phyloP scores from a whole-genome alignment of 352 stramenopile species.

The Nothophytophthora sp. region DNA sequence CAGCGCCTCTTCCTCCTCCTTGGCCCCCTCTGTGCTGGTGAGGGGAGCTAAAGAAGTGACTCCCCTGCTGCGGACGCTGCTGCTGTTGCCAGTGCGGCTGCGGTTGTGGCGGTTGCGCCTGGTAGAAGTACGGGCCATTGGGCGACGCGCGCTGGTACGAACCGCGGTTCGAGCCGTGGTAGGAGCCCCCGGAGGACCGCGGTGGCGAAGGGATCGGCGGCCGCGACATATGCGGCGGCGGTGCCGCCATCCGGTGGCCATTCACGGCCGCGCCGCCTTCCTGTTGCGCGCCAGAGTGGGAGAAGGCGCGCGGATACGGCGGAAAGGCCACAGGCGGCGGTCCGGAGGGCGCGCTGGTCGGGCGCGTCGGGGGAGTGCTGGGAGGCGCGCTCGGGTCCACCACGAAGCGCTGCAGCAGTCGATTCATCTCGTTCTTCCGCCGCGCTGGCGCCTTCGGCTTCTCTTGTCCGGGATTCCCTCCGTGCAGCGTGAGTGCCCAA shows the following conservation, averaged over 20 bases:
- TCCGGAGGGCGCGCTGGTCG: background rate
- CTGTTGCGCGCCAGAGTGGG: no score
- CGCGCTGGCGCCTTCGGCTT: no score
- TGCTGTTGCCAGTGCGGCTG: slow-evolving; percentile 10
- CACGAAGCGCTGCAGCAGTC: slow-evolving; percentile 65
- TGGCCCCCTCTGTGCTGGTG: slow-evolving; percentile 7
- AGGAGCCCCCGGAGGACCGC: slow-evolving; percentile 30
- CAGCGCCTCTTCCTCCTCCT: background rate
- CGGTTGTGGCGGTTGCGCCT: slow-evolving; percentile 17
- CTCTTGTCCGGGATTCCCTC: no score
- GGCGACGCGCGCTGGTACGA: slow-evolving; percentile 31
- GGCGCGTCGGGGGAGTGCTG: slow-evolving; percentile 1
- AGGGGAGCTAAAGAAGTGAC: background rate
- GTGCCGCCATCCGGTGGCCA: no score
- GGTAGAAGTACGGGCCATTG: slow-evolving; percentile 34
- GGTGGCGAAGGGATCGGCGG: slow-evolving; percentile 25
- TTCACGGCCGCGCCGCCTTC: no score
- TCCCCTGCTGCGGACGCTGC: background rate
- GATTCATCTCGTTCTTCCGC: no score
- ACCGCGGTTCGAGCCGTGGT: slow-evolving; percentile 17
- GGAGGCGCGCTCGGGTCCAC: slow-evolving; percentile 19
- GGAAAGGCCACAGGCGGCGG: no score
- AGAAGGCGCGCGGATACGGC: no score
- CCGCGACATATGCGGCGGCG: slow-evolving; percentile 5
- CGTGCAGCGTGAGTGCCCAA: no score